These are phyloP conservation scores for Spongispora temasekensis DNA, from an alignment of 1,284 basidiomycete genomes.

Conservation along the genomic window DNA sequence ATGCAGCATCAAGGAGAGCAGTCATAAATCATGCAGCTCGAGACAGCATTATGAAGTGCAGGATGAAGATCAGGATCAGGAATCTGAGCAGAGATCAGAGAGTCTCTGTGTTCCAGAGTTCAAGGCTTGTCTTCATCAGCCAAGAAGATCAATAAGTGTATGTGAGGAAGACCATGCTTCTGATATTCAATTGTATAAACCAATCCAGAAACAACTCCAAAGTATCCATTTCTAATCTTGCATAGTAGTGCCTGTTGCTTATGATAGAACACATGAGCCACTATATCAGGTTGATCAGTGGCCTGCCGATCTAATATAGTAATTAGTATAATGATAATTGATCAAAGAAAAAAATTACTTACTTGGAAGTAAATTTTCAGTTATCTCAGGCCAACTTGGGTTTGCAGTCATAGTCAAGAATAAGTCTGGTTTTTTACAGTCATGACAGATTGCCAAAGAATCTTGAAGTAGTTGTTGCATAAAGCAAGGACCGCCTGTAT, in stretches of 20 bases:
- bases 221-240: slow-evolving; percentile 10
- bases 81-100: slow-evolving; percentile 8
- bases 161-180: slow-evolving; percentile 9
- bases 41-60: not conserved
- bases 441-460: not conserved
- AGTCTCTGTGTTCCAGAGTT: not conserved
- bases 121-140: not conserved
- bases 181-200: slow-evolving; percentile 17
- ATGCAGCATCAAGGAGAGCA: slow-evolving; percentile 6
- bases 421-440: not conserved
- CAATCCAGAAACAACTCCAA: slow-evolving; percentile 5
- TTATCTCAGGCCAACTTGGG: not conserved
- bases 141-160: slow-evolving; percentile 36
- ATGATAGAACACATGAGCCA: slow-evolving; percentile 45
- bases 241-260: slow-evolving; percentile 43
- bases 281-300: slow-evolving; percentile 47
- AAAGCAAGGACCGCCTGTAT: not conserved
- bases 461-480: not conserved
- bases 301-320: slow-evolving; percentile 33
- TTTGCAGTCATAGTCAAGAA: not conserved
- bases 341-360: not conserved
- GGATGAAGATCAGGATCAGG: not conserved
- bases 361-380: not conserved
- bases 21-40: slow-evolving; percentile 11
- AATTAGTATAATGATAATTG: not conserved